Percentiles rank a stretch among this genome's conserved stretches.
These are phyloP conservation scores for Phylloporus sp. DNA, from an alignment of 1,284 basidiomycete genomes.

Conservation along the genomic window DNA sequence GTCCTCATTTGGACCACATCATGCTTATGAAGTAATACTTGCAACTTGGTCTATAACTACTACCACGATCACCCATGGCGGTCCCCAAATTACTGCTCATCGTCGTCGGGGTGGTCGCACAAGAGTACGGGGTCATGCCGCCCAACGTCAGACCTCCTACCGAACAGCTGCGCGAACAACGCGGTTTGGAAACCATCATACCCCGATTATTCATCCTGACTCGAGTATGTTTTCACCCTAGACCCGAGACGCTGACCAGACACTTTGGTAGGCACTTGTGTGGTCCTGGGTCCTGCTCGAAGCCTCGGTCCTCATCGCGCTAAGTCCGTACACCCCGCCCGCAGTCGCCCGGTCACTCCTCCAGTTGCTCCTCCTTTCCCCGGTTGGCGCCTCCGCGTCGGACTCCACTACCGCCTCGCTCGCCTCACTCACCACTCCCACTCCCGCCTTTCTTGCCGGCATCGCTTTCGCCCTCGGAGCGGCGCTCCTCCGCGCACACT, in stretches of 20 bases:
- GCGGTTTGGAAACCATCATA: not conserved
- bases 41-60: too few relatives aligned
- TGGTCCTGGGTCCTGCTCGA: slow-evolving; percentile 10
- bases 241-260: not conserved
- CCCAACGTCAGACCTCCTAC: slow-evolving; percentile 18
- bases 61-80: too few relatives aligned
- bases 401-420: not conserved
- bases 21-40: too few relatives aligned
- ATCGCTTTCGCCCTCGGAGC: slow-evolving; percentile 16
- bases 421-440: not conserved
- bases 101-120: not conserved
- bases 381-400: not conserved
- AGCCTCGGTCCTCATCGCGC: slow-evolving; percentile 6
- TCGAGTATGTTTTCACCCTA: slow-evolving; percentile 1
- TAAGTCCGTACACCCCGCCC: slow-evolving; percentile 12
- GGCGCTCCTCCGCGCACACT: slow-evolving; percentile 24
- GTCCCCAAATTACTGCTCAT: slow-evolving; percentile 5
- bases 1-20: not conserved
- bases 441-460: slow-evolving; percentile 17
- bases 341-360: slow-evolving; percentile 1
- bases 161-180: slow-evolving; percentile 18
- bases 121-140: slow-evolving; percentile 7
- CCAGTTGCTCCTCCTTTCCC: not conserved
- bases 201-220: not conserved
- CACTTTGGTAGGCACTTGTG: not conserved